Evolutionary conservation across 2,329 filamentous ascomycete species (phyloP).

Genomic region (Hypoxylon sp.): DNA sequence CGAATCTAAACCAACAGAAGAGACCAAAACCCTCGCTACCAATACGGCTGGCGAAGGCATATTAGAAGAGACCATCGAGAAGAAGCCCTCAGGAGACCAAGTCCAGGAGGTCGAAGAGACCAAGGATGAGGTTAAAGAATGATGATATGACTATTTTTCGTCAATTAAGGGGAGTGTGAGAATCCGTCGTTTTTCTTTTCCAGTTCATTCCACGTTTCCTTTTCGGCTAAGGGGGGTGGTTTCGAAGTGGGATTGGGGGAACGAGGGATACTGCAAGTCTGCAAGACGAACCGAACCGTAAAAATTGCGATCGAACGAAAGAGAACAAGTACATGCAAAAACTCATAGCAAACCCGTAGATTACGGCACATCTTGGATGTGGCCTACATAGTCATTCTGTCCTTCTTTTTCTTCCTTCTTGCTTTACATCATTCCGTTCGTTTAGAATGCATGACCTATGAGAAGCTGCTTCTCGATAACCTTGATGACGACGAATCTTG

Average conservation of each 20-base stretch:
- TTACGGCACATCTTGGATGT: slow-evolving; percentile 15
- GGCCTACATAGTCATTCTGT: slow-evolving; percentile 23
- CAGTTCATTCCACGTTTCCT: slow-evolving; percentile 38
- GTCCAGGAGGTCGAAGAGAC: slow-evolving; percentile 47
- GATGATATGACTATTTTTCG: slow-evolving; percentile 22
- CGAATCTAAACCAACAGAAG: slow-evolving; percentile 41
- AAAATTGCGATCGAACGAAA: slow-evolving; percentile 15
- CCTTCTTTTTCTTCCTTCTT: slow-evolving; percentile 19
- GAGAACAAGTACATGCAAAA: slow-evolving; percentile 14
- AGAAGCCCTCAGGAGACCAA: slow-evolving; percentile 49
- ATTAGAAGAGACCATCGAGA: slow-evolving; percentile 50
- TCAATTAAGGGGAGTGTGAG: slow-evolving; percentile 12
- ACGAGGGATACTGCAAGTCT: slow-evolving; percentile 22
- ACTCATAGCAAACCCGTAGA: slow-evolving; percentile 28
- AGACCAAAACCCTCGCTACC: slow-evolving; percentile 51
- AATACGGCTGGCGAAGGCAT: slow-evolving; percentile 53
- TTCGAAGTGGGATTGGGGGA: slow-evolving; percentile 27
- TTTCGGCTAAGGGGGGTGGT: slow-evolving; percentile 33
- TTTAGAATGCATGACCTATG: slow-evolving; percentile 10
- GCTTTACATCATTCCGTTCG: slow-evolving; percentile 18
- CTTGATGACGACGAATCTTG: slow-evolving; percentile 20
- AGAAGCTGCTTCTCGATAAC: slow-evolving; percentile 2
- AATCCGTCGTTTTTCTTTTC: slow-evolving; percentile 33
- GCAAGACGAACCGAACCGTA: slow-evolving; percentile 10
- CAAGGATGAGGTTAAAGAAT: slow-evolving; percentile 49